These are phyloP conservation scores for Trichoderma sp. DNA, from an alignment of 2,329 filamentous ascomycete genomes.

Conservation along the genomic window DNA sequence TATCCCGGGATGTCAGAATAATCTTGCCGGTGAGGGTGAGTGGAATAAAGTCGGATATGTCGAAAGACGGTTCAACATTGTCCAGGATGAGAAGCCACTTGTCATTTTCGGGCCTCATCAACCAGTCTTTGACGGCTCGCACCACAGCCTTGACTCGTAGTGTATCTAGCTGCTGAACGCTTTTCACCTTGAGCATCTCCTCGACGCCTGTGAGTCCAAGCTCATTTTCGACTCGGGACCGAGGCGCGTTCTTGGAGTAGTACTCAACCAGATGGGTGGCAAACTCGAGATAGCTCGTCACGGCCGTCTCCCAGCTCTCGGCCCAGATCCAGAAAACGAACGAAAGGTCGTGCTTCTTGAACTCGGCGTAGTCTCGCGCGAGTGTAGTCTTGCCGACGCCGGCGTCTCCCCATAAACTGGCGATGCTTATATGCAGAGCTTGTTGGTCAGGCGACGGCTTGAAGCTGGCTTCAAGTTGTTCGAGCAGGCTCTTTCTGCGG, in stretches of 20 bases:
- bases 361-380: constrained; percentile 34
- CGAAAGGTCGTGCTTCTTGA: constrained; percentile 31
- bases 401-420: constrained; percentile 32
- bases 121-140: constrained; percentile 36
- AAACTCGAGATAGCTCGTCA: constrained; percentile 36
- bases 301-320: constrained; percentile 36
- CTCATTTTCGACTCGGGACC: constrained; percentile 32
- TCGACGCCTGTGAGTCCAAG: constrained; percentile 34
- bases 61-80: constrained; percentile 34
- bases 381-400: constrained; percentile 36
- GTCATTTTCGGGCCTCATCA: constrained; percentile 34
- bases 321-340: constrained; percentile 37
- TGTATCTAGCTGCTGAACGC: constrained; percentile 33
- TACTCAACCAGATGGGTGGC: constrained; percentile 32
- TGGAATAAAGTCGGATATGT: constrained; percentile 35
- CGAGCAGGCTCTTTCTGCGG: constrained; percentile 31
- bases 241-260: constrained; percentile 31
- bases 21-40: constrained; percentile 34
- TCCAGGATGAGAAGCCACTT: constrained; percentile 36
- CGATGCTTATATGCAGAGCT: constrained; percentile 31
- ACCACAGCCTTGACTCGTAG: constrained; percentile 34
- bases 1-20: constrained; percentile 34
- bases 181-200: constrained; percentile 35
- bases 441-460: constrained; percentile 20
- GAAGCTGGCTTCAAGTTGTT: constrained; percentile 31